Conservation (phyloP, 2,329 filamentous ascomycete species). For the Didymella exigua region DNA sequence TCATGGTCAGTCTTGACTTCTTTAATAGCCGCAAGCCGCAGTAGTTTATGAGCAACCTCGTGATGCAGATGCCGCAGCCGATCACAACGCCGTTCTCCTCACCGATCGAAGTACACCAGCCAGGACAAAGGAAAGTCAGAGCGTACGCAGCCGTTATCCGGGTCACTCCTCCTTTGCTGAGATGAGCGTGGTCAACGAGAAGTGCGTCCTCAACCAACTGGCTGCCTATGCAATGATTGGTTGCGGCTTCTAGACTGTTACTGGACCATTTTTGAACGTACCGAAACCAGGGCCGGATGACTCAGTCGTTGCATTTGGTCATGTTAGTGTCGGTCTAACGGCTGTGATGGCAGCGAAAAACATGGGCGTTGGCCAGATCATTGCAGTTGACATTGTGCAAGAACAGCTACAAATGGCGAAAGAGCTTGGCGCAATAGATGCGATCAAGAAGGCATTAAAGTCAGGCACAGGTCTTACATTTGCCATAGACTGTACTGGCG, state of each 20-base stretch:
- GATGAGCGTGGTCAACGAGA: constrained; percentile 15
- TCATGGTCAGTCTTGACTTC: not conserved
- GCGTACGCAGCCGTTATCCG: constrained; percentile 17
- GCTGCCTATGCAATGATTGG: constrained; percentile 49
- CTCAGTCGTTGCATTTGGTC: constrained; percentile 47
- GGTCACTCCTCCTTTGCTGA: constrained; percentile 24
- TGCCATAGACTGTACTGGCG: constrained; percentile 39
- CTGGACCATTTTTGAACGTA: constrained; percentile 50
- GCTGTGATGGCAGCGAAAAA: constrained; percentile 50
- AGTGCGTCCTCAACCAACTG: constrained; percentile 30
- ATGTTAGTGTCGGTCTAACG: constrained; percentile 51
- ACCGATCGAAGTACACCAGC: constrained; percentile 7
- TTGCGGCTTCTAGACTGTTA: constrained; percentile 54
- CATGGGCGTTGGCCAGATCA: constrained; percentile 42
- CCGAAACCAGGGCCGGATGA: constrained; percentile 33
- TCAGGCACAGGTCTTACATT: constrained; percentile 31
- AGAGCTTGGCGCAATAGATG: constrained; percentile 53
- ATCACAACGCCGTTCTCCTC: constrained; percentile 48
- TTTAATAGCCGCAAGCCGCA: not conserved
- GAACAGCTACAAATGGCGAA: constrained; percentile 52
- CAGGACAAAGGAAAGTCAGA: not conserved
- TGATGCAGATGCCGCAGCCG: constrained; percentile 45
- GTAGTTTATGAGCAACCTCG: not conserved
- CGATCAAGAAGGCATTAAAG: constrained; percentile 33
- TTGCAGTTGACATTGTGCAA: constrained; percentile 55